A percentile compares a stretch with the other conserved stretches of the same genome.
Evolutionary conservation across 306 rosid genomes (phyloP).

Genomic region (Chamaecrista fasciculata): DNA sequence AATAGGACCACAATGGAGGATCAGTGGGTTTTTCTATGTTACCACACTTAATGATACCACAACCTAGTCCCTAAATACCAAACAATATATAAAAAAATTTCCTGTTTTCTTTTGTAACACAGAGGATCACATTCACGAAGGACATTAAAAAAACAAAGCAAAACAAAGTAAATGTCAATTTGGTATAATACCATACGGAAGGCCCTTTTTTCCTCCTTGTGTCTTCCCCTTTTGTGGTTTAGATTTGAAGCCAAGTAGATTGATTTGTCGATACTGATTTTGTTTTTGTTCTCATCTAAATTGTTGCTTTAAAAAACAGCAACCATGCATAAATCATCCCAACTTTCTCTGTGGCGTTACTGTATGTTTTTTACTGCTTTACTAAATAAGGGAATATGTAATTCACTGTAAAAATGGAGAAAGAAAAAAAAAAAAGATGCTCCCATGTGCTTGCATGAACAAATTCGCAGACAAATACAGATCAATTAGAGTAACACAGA

Average conservation of each 20-base stretch:
- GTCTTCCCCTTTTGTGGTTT: slow-evolving; percentile 23
- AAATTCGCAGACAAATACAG: slow-evolving; percentile 29
- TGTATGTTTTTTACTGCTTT: slow-evolving; percentile 13
- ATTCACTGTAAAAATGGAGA: background rate
- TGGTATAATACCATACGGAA: slow-evolving; percentile 18
- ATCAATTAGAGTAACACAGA: background rate
- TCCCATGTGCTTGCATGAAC: slow-evolving; percentile 29
- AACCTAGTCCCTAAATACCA: slow-evolving; percentile 29
- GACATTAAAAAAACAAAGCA: background rate
- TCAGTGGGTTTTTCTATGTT: slow-evolving; percentile 35
- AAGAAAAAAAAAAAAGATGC: background rate
- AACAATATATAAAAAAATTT: slow-evolving; percentile 30
- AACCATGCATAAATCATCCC: slow-evolving; percentile 11
- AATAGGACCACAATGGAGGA: slow-evolving; percentile 42
- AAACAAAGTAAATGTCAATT: slow-evolving; percentile 16
- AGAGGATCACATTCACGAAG: slow-evolving; percentile 30
- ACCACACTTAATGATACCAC: slow-evolving; percentile 39
- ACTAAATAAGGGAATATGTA: background rate
- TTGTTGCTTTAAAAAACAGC: slow-evolving; percentile 28
- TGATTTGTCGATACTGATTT: slow-evolving; percentile 28
- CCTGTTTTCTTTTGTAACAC: slow-evolving; percentile 35
- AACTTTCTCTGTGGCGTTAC: slow-evolving; percentile 5
- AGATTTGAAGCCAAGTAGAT: slow-evolving; percentile 26
- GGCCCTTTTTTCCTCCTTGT: background rate
- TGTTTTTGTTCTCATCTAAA: slow-evolving; percentile 35